These are phyloP conservation scores for Candida krabiensis DNA, from an alignment of 805 yeast species.

Conservation along the genomic window DNA sequence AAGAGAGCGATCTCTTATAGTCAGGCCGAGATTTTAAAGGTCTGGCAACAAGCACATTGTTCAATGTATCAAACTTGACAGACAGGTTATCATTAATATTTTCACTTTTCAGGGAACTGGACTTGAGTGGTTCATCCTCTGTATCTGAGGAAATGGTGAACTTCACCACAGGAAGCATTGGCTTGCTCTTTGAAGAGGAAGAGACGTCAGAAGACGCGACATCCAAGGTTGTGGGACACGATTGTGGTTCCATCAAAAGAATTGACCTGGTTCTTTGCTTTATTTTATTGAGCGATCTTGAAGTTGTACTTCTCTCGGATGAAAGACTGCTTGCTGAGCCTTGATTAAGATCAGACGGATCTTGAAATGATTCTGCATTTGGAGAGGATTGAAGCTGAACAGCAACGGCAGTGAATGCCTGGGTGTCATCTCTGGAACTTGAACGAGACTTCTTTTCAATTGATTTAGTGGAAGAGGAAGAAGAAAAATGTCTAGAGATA, in stretches of 20 bases:
- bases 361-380: slow-evolving; percentile 5
- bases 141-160: slow-evolving; percentile 12
- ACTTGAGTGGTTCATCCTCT: slow-evolving; percentile 5
- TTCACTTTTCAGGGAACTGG: background rate
- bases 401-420: slow-evolving; percentile 5
- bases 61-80: background rate
- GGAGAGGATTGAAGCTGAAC: slow-evolving; percentile 3
- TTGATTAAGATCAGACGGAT: slow-evolving; percentile 4
- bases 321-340: slow-evolving; percentile 12
- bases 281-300: slow-evolving; percentile 14
- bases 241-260: slow-evolving; percentile 15
- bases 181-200: slow-evolving; percentile 4
- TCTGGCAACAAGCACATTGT: background rate
- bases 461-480: slow-evolving; percentile 9
- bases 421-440: slow-evolving; percentile 2
- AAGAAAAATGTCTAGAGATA: slow-evolving; percentile 11
- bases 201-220: slow-evolving; percentile 1
- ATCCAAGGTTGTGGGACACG: slow-evolving; percentile 2
- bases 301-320: slow-evolving; percentile 11
- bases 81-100: background rate
- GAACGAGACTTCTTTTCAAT: slow-evolving; percentile 1
- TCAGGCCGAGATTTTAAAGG: slow-evolving; percentile 14
- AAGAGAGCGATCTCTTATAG: slow-evolving; percentile 20
- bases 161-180: slow-evolving; percentile 9
- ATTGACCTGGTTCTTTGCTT: slow-evolving; percentile 18